These are phyloP conservation scores for Teratosphaeria pseudoeucalypti DNA, from an alignment of 2,329 filamentous ascomycete genomes.

Conservation along the genomic window DNA sequence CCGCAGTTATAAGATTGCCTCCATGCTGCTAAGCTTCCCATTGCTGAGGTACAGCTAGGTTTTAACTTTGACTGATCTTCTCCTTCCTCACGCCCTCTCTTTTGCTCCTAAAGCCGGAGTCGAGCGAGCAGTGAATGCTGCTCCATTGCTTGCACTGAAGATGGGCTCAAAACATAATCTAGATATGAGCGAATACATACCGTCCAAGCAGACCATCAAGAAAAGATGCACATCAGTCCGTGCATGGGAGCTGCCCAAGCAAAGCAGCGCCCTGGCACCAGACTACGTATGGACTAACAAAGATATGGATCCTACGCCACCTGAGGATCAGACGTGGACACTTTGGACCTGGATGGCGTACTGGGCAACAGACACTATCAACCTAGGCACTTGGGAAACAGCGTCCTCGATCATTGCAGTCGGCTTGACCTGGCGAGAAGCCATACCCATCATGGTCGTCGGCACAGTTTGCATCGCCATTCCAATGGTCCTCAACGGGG, in stretches of 20 bases:
- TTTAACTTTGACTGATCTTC: not conserved
- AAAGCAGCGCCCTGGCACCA: constrained; percentile 38
- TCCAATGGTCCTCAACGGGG: constrained; percentile 27
- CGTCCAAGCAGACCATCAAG: constrained; percentile 28
- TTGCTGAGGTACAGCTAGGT: not conserved
- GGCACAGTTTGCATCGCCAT: constrained; percentile 43
- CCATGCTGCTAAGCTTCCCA: not conserved
- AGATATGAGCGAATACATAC: constrained; percentile 23
- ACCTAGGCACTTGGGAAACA: constrained; percentile 26
- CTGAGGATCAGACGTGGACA: constrained; percentile 22
- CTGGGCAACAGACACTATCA: constrained; percentile 32
- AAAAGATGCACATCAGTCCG: constrained; percentile 31
- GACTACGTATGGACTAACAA: constrained; percentile 27
- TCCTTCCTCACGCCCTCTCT: not conserved
- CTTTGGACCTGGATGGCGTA: constrained; percentile 32
- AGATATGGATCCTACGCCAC: constrained; percentile 28
- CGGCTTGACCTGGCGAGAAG: constrained; percentile 47
- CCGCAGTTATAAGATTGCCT: not conserved
- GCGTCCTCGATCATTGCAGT: constrained; percentile 40
- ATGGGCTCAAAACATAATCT: constrained; percentile 2
- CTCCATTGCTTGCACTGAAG: not conserved
- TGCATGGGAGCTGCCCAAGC: constrained; percentile 41
- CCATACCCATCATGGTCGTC: constrained; percentile 42
- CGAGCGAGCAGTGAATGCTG: not conserved
- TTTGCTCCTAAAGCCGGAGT: not conserved